Base-by-base conservation (phyloP, 805 yeast species). In the Isabelozyma gotoi region DNA sequence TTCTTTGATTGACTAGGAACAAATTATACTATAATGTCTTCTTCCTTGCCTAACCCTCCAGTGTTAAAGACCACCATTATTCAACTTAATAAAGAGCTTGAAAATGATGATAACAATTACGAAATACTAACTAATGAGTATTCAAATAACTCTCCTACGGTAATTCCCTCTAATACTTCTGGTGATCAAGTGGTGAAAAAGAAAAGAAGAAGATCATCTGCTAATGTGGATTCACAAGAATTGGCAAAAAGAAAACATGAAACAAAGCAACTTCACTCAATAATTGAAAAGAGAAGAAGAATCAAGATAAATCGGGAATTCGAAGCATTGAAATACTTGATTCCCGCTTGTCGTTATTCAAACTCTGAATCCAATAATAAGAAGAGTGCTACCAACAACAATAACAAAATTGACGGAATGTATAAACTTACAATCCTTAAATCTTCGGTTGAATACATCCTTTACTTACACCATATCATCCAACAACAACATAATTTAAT, bases 281-380 rank as follows among this genome's bases (percentile, higher is more conserved):
- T 85, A 33, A 88, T 88, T 46, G 96, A 88, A 61, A 84, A 88
- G 55, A 78, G 87, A 53, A 73, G 96, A 51, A 68, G 96, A 47
- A 77, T 84, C 41, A 85, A 85, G 57, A 85, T 88, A 73, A 88
- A 88, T 61, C 70, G 90, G 42, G 94, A 88, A 62, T 88, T 86
- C 57, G 94, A 86, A 58, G 88, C 91, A 1, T 73, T 88, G 50
- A 85, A 87, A 58, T 81, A 76, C 54, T 63, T 88, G 40, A 82
- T 88, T 14, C 96, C 96, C 1, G 90, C 92, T 10, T 87, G 95
- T 59, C 69, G 90, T 39, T 70, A 74, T 24, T 73, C 77, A 21
- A 66, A 65, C 11, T 43, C 58, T 10, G 33, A 48, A 11, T 16
- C 41, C 7, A 11, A 35, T 12, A 39, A 35, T 33, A 17, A 39